Evolutionary conservation across 257 asterid genomes (phyloP).

Genomic region (Solanum sejunctum): DNA sequence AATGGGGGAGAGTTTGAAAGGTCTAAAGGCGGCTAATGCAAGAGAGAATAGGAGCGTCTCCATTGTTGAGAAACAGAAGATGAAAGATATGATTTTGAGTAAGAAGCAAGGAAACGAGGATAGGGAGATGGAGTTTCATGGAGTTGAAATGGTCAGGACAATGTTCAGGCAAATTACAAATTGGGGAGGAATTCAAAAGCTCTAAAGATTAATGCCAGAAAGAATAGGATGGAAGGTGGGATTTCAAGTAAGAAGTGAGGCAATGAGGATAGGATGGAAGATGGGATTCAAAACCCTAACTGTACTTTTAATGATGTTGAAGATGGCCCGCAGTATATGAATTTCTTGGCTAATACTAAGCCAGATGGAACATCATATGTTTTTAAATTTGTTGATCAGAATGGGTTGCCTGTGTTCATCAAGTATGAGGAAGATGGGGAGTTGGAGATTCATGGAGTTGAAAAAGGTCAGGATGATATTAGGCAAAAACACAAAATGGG

Average conservation of each 20-base stretch:
- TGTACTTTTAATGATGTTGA: neutral
- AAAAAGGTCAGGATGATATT: neutral
- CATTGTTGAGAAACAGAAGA: neutral
- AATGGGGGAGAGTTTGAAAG: neutral
- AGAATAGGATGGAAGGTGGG: neutral
- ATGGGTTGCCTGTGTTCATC: neutral
- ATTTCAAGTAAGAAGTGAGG: neutral
- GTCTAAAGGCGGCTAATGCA: neutral
- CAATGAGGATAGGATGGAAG: neutral
- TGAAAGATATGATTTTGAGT: neutral
- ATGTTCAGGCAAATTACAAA: neutral
- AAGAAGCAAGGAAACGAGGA: neutral
- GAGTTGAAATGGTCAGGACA: neutral
- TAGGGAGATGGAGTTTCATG: neutral
- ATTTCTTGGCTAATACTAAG: conserved; percentile 1
- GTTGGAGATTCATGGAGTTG: neutral
- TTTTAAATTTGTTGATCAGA: neutral
- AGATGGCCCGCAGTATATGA: conserved; percentile 6
- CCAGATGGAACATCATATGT: conserved; percentile 1
- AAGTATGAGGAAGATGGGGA: conserved; percentile 3
- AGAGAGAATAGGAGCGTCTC: neutral
- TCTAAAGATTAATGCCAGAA: neutral
- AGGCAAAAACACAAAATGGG: neutral
- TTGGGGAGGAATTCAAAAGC: neutral
- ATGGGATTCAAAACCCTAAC: neutral